Evolutionary conservation across 441 rosid species (phyloP), one percentile per base, ranked within the genome.

Genomic region (Euphorbia schlechtendalii): DNA sequence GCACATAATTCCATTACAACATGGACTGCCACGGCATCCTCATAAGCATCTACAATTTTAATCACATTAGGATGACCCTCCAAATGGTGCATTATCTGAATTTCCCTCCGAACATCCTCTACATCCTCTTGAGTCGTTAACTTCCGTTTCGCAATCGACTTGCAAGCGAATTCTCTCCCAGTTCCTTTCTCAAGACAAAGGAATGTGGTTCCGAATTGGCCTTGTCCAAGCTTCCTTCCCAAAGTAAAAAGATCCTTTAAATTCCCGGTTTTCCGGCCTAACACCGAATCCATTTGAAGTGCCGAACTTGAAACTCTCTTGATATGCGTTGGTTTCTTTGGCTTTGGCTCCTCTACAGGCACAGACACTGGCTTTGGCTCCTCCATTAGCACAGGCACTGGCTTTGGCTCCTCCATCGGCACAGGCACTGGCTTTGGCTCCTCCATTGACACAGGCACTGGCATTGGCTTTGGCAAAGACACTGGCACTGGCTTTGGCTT

Each of bases 81-180:
- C 73, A 93, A 73, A 68, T 93, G 99, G 71, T 93, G 99, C 99
- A 93, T 90, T 60, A 93, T 93, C 78, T 84, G 96, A 79, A 90
- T 84, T 84, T 93, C 99, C 73, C 99, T 89, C 71, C 97, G 78
- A 10, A 93, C 96, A 64, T 93, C 99, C 71, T 93, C 96, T 30
- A 90, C 82, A 63, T 93, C 99, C 65, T 90, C 96, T 18, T 65
- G 75, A 0, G 92, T 77, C 0, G 84, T 79, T 65, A 93, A 15
- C 74, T 89, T 93, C 80, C 97, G 78, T 81, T 94, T 94, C 0
- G 92, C 94, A 10, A 89, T 87, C 4, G 97, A 80, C 78, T 90
- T 94, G 64, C 96, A 90, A 1, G 99, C 97, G 20, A 67, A 80
- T 64, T 89, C 96, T 63, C 83, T 81, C 8, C 84, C 83, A 0